These are phyloP conservation scores for Cladosporium sp. DNA, from an alignment of 2,329 filamentous ascomycete species.

Conservation along the genomic window DNA sequence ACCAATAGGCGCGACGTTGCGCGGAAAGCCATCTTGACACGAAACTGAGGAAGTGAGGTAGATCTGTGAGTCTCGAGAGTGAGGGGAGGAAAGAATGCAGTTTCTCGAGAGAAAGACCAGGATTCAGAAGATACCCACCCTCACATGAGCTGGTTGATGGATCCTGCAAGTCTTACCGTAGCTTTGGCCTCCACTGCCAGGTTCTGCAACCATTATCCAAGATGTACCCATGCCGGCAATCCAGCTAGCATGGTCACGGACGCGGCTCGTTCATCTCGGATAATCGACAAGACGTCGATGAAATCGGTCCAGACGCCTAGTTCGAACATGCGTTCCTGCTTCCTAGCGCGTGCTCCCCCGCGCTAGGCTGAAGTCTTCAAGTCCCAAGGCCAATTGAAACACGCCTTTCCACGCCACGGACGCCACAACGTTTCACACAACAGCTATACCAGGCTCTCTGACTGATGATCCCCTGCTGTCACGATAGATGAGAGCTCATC, in stretches of 20 bases:
- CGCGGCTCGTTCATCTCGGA: conserved; percentile 12
- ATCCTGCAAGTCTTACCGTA: not conserved
- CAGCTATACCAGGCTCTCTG: conserved; percentile 1
- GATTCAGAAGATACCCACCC: not conserved
- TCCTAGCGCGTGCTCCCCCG: conserved; percentile 2
- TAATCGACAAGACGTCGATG: not conserved
- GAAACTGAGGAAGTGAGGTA: not conserved
- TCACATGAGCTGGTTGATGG: not conserved
- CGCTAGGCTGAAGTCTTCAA: not conserved
- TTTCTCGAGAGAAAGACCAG: not conserved
- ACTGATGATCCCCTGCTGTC: not conserved
- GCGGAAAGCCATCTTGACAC: not conserved
- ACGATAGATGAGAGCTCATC: not conserved
- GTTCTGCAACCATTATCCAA: not conserved
- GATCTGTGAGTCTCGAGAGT: not conserved
- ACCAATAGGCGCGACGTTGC: conserved; percentile 7
- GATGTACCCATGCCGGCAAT: not conserved
- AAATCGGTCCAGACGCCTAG: conserved; percentile 8
- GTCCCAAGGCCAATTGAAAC: conserved; percentile 5
- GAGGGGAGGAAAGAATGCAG: not conserved
- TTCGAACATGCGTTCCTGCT: conserved; percentile 6
- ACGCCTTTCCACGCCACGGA: not conserved
- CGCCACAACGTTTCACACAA: conserved; percentile 11
- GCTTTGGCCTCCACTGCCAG: not conserved
- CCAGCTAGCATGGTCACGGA: not conserved